These are phyloP conservation scores for Geotrichum histeridarum DNA, from an alignment of 1,139 yeast genomes.

Conservation along the genomic window DNA sequence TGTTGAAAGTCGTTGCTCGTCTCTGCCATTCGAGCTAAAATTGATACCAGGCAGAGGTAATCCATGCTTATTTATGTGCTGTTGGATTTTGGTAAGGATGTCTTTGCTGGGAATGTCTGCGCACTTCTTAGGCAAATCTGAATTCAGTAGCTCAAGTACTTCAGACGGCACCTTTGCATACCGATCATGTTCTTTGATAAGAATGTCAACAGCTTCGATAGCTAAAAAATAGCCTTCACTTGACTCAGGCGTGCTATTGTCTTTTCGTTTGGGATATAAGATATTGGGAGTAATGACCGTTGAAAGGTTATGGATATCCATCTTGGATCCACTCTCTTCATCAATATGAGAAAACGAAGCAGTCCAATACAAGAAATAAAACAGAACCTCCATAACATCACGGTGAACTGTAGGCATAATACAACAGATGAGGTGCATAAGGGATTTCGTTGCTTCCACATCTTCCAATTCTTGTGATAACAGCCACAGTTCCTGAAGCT, in stretches of 20 bases:
- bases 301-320: slow-evolving; percentile 93
- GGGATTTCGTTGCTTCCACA: slow-evolving; percentile 46
- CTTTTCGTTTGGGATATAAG: slow-evolving; percentile 43
- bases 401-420: slow-evolving; percentile 79
- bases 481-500: slow-evolving; percentile 76
- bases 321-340: slow-evolving; percentile 68
- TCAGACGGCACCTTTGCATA: slow-evolving; percentile 68
- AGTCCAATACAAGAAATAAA: slow-evolving; percentile 89
- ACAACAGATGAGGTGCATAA: slow-evolving; percentile 68
- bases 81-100: slow-evolving; percentile 30
- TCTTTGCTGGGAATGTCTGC: slow-evolving; percentile 32
- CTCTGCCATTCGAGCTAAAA: neutral
- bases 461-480: slow-evolving; percentile 56
- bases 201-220: slow-evolving; percentile 70
- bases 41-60: neutral
- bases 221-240: slow-evolving; percentile 85
- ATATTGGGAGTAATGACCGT: slow-evolving; percentile 95
- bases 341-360: slow-evolving; percentile 82
- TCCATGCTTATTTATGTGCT: slow-evolving; percentile 20
- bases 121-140: neutral
- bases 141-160: slow-evolving; percentile 32
- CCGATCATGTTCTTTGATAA: slow-evolving; percentile 80
- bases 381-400: slow-evolving; percentile 78
- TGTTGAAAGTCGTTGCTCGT: slow-evolving; percentile 5
- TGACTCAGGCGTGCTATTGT: slow-evolving; percentile 32